A percentile compares a stretch with the other conserved stretches of the same genome.
Conservation (phyloP, 2,329 filamentous ascomycete species). For the Paracamarosporium sp. region DNA sequence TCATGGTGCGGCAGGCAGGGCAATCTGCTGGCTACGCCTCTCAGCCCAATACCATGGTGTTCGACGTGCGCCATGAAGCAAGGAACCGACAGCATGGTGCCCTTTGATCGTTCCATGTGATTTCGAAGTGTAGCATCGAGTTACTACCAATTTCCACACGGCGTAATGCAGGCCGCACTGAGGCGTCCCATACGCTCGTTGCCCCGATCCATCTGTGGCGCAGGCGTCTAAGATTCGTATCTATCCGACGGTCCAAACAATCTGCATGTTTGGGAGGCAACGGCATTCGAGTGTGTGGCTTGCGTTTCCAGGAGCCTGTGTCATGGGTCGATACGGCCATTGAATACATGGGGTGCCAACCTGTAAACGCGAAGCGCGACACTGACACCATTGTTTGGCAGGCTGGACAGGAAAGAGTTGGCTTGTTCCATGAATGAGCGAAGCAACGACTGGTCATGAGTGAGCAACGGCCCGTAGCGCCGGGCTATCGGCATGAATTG, state of each 20-base stretch:
- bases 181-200: background rate
- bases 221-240: background rate
- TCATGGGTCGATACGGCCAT: slow-evolving; percentile 4
- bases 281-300: background rate
- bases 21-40: slow-evolving; percentile 10
- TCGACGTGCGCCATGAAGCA: background rate
- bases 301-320: slow-evolving; percentile 12
- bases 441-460: background rate
- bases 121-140: slow-evolving; percentile 6
- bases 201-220: slow-evolving; percentile 2
- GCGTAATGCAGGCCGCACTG: background rate
- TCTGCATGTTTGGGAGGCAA: background rate
- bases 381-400: background rate
- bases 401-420: background rate
- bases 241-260: background rate
- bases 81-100: slow-evolving; percentile 6
- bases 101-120: slow-evolving; percentile 11
- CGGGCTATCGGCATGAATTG: slow-evolving; percentile 4
- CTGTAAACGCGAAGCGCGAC: background rate
- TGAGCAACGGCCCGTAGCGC: slow-evolving; percentile 7
- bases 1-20: background rate
- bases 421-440: background rate
- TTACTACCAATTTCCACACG: background rate
- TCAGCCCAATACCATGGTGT: slow-evolving; percentile 8
- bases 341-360: background rate